Conservation (phyloP, 1,284 basidiomycete genomes). For the Fomes fomentarius region DNA sequence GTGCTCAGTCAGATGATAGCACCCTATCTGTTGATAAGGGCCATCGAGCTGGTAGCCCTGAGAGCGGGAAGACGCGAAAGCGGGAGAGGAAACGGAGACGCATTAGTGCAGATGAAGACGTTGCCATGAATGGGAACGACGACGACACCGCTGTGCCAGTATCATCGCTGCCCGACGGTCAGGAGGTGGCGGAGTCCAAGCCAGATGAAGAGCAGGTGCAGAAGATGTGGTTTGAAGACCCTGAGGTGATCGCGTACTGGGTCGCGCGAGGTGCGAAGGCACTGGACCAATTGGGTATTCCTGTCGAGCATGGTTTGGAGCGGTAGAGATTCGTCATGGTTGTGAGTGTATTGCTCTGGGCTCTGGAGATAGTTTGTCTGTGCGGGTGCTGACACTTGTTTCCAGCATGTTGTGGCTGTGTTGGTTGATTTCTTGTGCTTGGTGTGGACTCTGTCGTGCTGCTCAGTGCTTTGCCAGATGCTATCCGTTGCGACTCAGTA, state of each 20-base stretch:
- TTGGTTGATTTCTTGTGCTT: background rate
- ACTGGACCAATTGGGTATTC: constrained; percentile 52
- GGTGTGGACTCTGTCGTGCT: background rate
- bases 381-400: background rate
- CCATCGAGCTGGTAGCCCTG: background rate
- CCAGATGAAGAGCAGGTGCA: background rate
- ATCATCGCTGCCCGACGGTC: background rate
- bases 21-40: constrained; percentile 16
- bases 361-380: no score
- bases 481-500: background rate
- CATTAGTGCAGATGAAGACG: constrained; percentile 1
- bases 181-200: background rate
- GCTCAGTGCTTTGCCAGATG: constrained; percentile 2
- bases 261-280: constrained; percentile 49
- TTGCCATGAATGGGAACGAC: constrained; percentile 25
- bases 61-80: background rate
- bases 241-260: constrained; percentile 50
- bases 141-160: constrained; percentile 8
- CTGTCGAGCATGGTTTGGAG: constrained; percentile 45
- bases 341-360: background rate
- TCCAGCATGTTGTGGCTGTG: no score
- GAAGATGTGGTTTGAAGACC: constrained; percentile 61
- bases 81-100: constrained; percentile 21
- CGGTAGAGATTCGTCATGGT: constrained; percentile 15
- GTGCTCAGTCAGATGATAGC: constrained; percentile 11